Percentiles rank a stretch among this genome's conserved stretches.
Evolutionary conservation across 1,139 yeast species (phyloP).

Genomic region (Sugiyamaella sp.): DNA sequence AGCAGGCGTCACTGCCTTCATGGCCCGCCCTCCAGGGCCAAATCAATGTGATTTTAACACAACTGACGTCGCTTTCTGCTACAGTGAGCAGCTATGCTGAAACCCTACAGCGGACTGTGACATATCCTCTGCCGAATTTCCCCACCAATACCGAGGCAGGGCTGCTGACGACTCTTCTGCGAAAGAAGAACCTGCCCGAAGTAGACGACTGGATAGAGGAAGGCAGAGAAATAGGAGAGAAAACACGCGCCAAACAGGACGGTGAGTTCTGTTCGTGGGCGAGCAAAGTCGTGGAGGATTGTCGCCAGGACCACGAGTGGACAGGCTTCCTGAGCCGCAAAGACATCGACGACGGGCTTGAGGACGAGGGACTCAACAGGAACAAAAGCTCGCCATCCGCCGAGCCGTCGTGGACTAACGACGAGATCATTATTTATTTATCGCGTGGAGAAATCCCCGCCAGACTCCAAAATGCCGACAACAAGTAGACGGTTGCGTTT

Average conservation of each 20-base stretch:
- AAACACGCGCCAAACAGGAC: slow-evolving; percentile 35
- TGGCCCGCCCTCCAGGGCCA: slow-evolving; percentile 72
- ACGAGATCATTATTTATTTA: slow-evolving; percentile 36
- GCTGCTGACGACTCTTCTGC: slow-evolving; percentile 73
- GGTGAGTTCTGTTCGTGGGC: slow-evolving; percentile 60
- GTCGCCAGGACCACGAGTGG: slow-evolving; percentile 60
- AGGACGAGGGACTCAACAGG: slow-evolving; percentile 28
- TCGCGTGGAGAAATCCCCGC: slow-evolving; percentile 32
- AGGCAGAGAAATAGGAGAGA: slow-evolving; percentile 52
- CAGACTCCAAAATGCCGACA: slow-evolving; percentile 1
- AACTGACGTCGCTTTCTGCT: slow-evolving; percentile 70
- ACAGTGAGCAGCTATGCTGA: slow-evolving; percentile 66
- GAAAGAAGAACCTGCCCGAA: slow-evolving; percentile 89
- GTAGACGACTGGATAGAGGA: slow-evolving; percentile 81
- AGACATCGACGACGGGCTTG: slow-evolving; percentile 52
- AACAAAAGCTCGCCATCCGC: slow-evolving; percentile 14
- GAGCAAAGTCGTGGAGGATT: slow-evolving; percentile 52
- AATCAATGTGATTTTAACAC: slow-evolving; percentile 79
- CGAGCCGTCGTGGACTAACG: slow-evolving; percentile 34
- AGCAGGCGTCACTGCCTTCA: slow-evolving; percentile 42
- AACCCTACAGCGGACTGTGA: slow-evolving; percentile 65
- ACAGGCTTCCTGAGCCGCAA: slow-evolving; percentile 60
- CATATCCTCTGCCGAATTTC: slow-evolving; percentile 79
- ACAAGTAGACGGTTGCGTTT: neutral
- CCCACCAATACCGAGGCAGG: slow-evolving; percentile 86